Evolutionary conservation across 768 basidiomycete genomes (phyloP).

Genomic region (Lactarius deliciosus): DNA sequence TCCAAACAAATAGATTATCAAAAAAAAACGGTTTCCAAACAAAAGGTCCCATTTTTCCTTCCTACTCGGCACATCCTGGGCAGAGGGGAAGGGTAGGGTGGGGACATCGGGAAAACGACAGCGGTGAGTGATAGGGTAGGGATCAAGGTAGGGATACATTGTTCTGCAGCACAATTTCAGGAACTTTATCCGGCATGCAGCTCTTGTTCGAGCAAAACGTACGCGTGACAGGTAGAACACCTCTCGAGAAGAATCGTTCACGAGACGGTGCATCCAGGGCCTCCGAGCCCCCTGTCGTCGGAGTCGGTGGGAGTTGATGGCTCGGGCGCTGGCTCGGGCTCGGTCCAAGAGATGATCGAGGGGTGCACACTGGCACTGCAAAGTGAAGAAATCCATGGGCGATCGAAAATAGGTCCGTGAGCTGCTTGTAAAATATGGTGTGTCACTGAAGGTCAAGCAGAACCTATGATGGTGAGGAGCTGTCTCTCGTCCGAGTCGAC

Average conservation of each 20-base stretch:
- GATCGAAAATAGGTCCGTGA: neutral
- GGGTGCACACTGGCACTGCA: too few relatives aligned
- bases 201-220: neutral
- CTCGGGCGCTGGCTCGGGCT: neutral
- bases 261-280: neutral
- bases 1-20: neutral
- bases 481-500: neutral
- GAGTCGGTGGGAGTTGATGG: constrained; percentile 7
- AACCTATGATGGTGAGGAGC: neutral
- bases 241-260: neutral
- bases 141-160: too few relatives aligned
- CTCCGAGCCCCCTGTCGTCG: neutral
- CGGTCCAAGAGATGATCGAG: neutral
- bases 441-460: neutral
- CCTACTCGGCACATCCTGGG: neutral
- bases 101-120: neutral
- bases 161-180: neutral
- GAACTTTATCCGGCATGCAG: neutral
- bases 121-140: too few relatives aligned
- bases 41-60: neutral
- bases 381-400: neutral
- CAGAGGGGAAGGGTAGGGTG: too few relatives aligned
- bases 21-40: neutral
- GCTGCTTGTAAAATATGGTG: neutral
- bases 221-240: neutral